These are phyloP conservation scores for Gossypium stocksii DNA, from an alignment of 345 rosid species.

Conservation along the genomic window DNA sequence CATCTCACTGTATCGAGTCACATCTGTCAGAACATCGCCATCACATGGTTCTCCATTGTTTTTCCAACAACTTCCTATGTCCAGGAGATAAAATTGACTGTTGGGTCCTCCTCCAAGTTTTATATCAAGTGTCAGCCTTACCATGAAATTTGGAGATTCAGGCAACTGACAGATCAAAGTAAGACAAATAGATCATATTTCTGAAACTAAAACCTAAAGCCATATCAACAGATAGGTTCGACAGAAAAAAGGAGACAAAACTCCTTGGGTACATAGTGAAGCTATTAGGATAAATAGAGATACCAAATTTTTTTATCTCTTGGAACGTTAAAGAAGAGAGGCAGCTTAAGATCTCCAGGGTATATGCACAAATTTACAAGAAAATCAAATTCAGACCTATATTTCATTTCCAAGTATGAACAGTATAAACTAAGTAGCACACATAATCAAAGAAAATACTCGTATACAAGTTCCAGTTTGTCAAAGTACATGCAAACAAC, in stretches of 20 bases:
- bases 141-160: constrained; percentile 53
- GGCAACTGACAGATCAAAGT: constrained; percentile 32
- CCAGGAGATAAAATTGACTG: constrained; percentile 51
- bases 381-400: neutral
- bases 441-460: neutral
- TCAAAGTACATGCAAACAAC: constrained; percentile 13
- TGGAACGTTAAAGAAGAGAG: neutral
- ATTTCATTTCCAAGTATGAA: neutral
- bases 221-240: neutral
- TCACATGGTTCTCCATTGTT: constrained; percentile 48
- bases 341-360: neutral
- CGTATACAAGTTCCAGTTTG: neutral
- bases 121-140: constrained; percentile 42
- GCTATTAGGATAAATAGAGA: neutral
- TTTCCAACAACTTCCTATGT: constrained; percentile 66
- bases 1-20: constrained; percentile 50
- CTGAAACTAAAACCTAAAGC: neutral
- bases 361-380: neutral
- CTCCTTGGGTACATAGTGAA: neutral
- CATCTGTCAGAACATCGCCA: constrained; percentile 51
- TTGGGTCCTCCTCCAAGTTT: constrained; percentile 49
- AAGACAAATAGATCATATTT: constrained; percentile 6
- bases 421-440: neutral
- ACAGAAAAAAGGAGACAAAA: neutral
- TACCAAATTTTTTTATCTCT: neutral